Evolutionary conservation across 1,284 basidiomycete species (phyloP).

Genomic region (Cryptococcus jaspeensis): DNA sequence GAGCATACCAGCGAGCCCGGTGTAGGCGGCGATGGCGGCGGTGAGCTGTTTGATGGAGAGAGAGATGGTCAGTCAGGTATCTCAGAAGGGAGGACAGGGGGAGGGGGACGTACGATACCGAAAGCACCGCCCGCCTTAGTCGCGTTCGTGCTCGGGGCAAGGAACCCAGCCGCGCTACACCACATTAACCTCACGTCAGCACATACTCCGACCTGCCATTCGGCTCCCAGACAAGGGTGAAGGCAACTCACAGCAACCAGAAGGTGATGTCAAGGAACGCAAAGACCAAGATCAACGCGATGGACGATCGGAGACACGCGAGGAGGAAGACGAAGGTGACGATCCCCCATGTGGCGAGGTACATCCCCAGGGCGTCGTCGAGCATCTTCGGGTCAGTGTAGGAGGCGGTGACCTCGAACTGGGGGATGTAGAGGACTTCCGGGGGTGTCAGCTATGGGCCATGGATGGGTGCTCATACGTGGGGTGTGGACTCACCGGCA

Average conservation of each 20-base stretch:
- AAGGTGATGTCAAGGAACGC: conserved; percentile 64
- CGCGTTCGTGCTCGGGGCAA: conserved; percentile 30
- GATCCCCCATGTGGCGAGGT: conserved; percentile 49
- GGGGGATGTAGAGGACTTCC: conserved; percentile 43
- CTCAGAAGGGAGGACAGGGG: neutral
- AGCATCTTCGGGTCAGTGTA: conserved; percentile 54
- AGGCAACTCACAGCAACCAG: conserved; percentile 48
- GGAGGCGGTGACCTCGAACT: conserved; percentile 55
- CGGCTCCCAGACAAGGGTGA: neutral
- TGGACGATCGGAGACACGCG: conserved; percentile 64
- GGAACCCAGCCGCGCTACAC: conserved; percentile 38
- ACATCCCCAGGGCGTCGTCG: conserved; percentile 52
- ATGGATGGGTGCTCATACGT: too few relatives aligned
- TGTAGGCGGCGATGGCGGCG: conserved; percentile 46
- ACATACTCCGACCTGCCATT: too few relatives aligned
- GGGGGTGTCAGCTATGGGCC: neutral
- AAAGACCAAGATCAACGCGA: conserved; percentile 68
- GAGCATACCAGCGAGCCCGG: conserved; percentile 55
- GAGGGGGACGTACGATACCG: conserved; percentile 54
- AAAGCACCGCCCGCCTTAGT: conserved; percentile 70
- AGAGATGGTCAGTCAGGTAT: neutral
- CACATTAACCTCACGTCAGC: neutral
- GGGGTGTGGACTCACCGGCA: conserved; percentile 17
- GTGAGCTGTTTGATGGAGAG: conserved; percentile 34
- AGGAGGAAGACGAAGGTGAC: conserved; percentile 51